Percentiles rank a stretch among this genome's conserved stretches.
phyloP scores from a whole-genome alignment of 108 stramenopile species.

The Discostella stelligeroides region DNA sequence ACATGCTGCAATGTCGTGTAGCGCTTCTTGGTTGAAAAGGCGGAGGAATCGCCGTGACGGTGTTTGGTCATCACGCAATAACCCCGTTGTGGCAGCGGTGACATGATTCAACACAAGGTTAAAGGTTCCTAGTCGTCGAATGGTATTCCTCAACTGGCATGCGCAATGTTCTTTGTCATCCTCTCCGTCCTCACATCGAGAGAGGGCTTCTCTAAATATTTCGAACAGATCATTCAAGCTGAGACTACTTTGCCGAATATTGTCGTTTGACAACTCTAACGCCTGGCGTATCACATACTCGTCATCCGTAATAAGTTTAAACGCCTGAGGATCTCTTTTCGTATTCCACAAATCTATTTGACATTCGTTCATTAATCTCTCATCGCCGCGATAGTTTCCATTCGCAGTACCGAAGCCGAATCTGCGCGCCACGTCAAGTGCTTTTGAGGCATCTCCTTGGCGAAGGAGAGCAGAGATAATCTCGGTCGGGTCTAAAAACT shows the following conservation, averaged over 20 bases:
- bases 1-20: constrained; percentile 47
- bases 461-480: constrained; percentile 36
- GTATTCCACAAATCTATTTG: constrained; percentile 48
- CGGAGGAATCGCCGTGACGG: constrained; percentile 38
- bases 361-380: constrained; percentile 46
- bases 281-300: constrained; percentile 44
- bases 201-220: constrained; percentile 36
- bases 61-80: constrained; percentile 4
- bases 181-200: constrained; percentile 20
- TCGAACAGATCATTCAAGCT: constrained; percentile 22
- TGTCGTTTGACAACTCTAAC: constrained; percentile 5
- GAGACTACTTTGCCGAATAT: constrained; percentile 12
- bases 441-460: constrained; percentile 37
- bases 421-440: constrained; percentile 35
- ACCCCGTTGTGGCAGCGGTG: constrained; percentile 3
- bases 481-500: constrained; percentile 37
- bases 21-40: constrained; percentile 36
- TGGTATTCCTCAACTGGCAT: constrained; percentile 18
- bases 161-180: constrained; percentile 14
- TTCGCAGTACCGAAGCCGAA: constrained; percentile 34
- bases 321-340: constrained; percentile 24
- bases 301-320: constrained; percentile 42
- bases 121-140: constrained; percentile 59
- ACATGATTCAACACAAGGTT: constrained; percentile 50
- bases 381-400: constrained; percentile 9